Percentiles rank a stretch among this genome's conserved stretches.
These are phyloP conservation scores for Diaporthe sp. DNA, from an alignment of 2,329 filamentous ascomycete species.

Conservation along the genomic window DNA sequence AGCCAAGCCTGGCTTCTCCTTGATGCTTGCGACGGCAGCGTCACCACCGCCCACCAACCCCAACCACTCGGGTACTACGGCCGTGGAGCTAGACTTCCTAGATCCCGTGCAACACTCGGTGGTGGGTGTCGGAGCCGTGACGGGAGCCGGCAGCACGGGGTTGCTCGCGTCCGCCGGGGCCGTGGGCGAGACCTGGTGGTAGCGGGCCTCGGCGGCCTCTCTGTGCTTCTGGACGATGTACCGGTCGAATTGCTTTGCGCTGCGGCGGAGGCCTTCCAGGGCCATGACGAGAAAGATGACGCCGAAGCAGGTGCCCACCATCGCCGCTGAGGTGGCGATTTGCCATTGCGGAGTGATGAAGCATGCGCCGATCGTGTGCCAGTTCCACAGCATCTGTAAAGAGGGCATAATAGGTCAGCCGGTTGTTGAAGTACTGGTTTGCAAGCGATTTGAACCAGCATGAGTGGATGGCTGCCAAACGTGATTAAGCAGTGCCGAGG, in stretches of 20 bases:
- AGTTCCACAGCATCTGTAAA: conserved; percentile 58
- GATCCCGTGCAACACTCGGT: conserved; percentile 1
- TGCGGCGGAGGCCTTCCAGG: conserved; percentile 78
- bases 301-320: conserved; percentile 84
- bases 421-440: too few species aligned
- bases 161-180: conserved; percentile 27
- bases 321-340: conserved; percentile 75
- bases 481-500: neutral
- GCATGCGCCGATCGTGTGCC: conserved; percentile 55
- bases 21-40: neutral
- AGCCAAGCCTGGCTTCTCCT: neutral
- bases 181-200: conserved; percentile 34
- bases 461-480: too few species aligned
- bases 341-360: conserved; percentile 79
- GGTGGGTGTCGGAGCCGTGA: conserved; percentile 20
- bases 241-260: conserved; percentile 78
- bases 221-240: conserved; percentile 67
- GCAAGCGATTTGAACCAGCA: rapidly evolving
- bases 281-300: conserved; percentile 78
- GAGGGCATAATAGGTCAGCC: neutral
- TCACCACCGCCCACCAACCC: neutral
- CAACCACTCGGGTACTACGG: neutral
- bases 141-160: neutral
- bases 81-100: conserved; percentile 12
- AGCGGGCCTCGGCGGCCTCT: conserved; percentile 34